These are phyloP conservation scores for Dictyostelium capitatum DNA, from an alignment of 78 protist genomes.

Conservation along the genomic window DNA sequence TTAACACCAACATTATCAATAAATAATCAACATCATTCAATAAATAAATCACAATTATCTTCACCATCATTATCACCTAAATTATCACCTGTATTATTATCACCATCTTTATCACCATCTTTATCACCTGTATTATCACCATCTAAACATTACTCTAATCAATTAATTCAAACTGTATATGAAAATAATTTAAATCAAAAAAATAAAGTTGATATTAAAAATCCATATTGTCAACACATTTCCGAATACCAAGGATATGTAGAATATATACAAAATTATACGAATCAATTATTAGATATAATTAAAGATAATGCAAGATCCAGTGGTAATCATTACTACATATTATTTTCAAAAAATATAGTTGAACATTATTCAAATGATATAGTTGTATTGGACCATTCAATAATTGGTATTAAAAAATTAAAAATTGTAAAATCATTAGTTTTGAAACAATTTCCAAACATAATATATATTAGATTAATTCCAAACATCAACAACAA, in stretches of 20 bases:
- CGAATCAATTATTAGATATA: not conserved
- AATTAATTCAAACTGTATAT: not conserved
- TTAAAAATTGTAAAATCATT: slow-evolving; percentile 5
- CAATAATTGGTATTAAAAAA: slow-evolving; percentile 14
- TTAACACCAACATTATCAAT: not conserved
- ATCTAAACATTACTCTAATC: not conserved
- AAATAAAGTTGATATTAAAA: not conserved
- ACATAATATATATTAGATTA: not conserved
- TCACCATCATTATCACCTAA: too few relatives aligned
- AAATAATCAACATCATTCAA: too few relatives aligned
- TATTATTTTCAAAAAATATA: slow-evolving; percentile 7
- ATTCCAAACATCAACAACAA: not conserved
- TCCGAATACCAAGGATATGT: slow-evolving; percentile 14
- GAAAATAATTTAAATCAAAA: slow-evolving; percentile 8
- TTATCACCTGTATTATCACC: not conserved
- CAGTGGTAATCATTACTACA: not conserved
- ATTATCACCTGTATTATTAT: not conserved
- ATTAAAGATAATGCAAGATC: not conserved
- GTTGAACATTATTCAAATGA: slow-evolving; percentile 13
- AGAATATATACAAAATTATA: not conserved
- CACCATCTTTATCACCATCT: not conserved
- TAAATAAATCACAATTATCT: too few relatives aligned
- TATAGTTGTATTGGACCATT: slow-evolving; percentile 7
- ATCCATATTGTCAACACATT: not conserved
- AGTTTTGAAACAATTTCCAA: not conserved